Evolutionary conservation across 441 rosid genomes (phyloP), one percentile per base, ranked within the genome.

Genomic region (Erodium chrysanthum): DNA sequence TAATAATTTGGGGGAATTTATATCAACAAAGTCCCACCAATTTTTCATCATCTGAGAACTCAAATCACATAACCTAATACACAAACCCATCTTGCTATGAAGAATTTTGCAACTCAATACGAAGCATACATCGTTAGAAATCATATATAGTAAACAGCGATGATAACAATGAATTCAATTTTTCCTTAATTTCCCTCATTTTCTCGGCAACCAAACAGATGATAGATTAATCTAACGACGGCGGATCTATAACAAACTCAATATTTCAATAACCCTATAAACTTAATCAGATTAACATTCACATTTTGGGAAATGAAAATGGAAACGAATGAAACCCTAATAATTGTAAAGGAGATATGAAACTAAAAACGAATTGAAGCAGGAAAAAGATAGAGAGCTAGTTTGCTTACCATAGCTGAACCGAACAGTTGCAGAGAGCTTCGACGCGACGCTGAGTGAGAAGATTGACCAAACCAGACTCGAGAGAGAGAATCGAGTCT

Each of bases 131-230:
- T 4, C 17, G 25, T 63, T 25, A 15, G 6, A 44, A 27, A 12
- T 29, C 9, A 35, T 2, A 22, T 22, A 59, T n/a, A 23, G 4
- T 4, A 64, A 40, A 60, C 54, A 46, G 6, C 12, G 17, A 48
- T 17, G 33, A 50, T 7, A 7, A 20, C 6, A 10, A 10, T 31
- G 17, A 5, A 48, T 29, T 18, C 6, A 50, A n/a, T 20, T n/a
- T 61, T 15, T 37, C 67, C 60, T 31, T 29, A 46, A 9, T 68
- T 50, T 64, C 20, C 60, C 10, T 7, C 21, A 37, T 33, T 42
- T 70, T 68, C 70, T 14, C 17, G 29, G 15, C 48, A 74, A 54
- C 68, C 23, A 54, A 68, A 42, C 23, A 0, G 54, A 20, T 35
- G 42, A 58, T 9, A 35, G 40, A 35, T 8, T 0, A 35, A 35